These are phyloP conservation scores for Monosporascus sp. DNA, from an alignment of 2,329 filamentous ascomycete genomes.

Conservation along the genomic window DNA sequence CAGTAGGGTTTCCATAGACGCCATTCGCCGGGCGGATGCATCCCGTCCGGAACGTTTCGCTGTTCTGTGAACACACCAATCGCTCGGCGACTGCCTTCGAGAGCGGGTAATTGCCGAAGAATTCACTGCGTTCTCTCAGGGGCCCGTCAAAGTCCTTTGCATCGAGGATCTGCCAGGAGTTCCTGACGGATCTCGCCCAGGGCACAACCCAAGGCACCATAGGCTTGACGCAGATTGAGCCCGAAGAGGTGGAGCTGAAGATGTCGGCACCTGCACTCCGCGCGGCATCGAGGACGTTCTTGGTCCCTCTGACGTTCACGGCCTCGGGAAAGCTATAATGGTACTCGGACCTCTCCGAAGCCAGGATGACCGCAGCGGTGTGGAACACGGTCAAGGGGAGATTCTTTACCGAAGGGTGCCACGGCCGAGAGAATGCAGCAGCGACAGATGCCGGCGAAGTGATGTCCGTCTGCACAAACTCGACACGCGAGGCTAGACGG, in stretches of 20 bases:
- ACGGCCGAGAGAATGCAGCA: constrained; percentile 41
- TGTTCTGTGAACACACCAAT: constrained; percentile 37
- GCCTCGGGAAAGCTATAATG: constrained; percentile 39
- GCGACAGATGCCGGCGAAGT: constrained; percentile 36
- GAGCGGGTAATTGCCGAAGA: constrained; percentile 45
- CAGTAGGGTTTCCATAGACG: constrained; percentile 45
- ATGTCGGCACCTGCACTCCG: constrained; percentile 39
- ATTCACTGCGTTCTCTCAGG: constrained; percentile 33
- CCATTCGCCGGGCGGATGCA: constrained; percentile 47
- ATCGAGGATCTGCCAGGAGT: constrained; percentile 39
- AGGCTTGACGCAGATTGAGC: constrained; percentile 33
- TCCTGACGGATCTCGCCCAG: constrained; percentile 34
- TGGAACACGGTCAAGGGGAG: constrained; percentile 52
- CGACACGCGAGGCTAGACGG: constrained; percentile 29
- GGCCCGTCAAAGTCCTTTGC: constrained; percentile 38
- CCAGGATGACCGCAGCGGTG: constrained; percentile 48
- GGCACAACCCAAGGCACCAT: constrained; percentile 27
- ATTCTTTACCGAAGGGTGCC: constrained; percentile 34
- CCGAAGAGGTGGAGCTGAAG: constrained; percentile 49
- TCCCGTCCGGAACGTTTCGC: constrained; percentile 39
- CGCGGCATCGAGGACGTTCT: constrained; percentile 42
- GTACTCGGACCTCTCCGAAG: constrained; percentile 39
- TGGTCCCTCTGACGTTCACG: constrained; percentile 47
- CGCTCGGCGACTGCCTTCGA: constrained; percentile 48
- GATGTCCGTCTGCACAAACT: constrained; percentile 45